Evolutionary conservation across 2,329 filamentous ascomycete species (phyloP).

Genomic region (Epichloe sibirici): DNA sequence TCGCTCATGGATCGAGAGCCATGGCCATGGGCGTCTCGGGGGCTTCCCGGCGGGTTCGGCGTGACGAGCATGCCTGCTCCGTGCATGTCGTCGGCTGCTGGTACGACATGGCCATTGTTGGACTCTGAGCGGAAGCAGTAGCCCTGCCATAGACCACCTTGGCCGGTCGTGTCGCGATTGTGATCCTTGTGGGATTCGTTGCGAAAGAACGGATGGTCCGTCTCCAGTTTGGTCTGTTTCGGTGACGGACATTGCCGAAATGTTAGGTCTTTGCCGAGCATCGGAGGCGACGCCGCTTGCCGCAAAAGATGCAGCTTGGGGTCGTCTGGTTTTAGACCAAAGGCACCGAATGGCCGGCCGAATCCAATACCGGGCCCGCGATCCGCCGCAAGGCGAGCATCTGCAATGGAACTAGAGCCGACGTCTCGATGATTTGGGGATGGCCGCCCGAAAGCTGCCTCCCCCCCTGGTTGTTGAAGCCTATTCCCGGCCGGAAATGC

Average conservation of each 20-base stretch:
- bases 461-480: background rate
- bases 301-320: constrained; percentile 33
- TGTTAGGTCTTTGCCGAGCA: constrained; percentile 71
- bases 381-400: constrained; percentile 2
- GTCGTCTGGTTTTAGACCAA: constrained; percentile 25
- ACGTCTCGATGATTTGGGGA: constrained; percentile 7
- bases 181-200: constrained; percentile 32
- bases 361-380: constrained; percentile 14
- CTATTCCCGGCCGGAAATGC: constrained; percentile 3
- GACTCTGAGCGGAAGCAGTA: constrained; percentile 42
- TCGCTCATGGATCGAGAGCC: constrained; percentile 26
- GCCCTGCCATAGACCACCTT: constrained; percentile 64
- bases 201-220: constrained; percentile 51
- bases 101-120: constrained; percentile 25
- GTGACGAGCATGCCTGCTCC: constrained; percentile 39
- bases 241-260: constrained; percentile 79
- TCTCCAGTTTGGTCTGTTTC: constrained; percentile 72
- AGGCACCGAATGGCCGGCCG: constrained; percentile 31
- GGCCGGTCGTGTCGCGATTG: constrained; percentile 43
- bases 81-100: constrained; percentile 24
- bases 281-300: constrained; percentile 58
- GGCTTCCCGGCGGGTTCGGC: constrained; percentile 29
- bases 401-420: background rate
- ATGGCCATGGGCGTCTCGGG: constrained; percentile 31
- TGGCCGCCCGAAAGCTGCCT: background rate